Evolutionary conservation across 768 basidiomycete genomes (phyloP), one percentile per base, ranked within the genome.

Genomic region (Asterophora parasitica): DNA sequence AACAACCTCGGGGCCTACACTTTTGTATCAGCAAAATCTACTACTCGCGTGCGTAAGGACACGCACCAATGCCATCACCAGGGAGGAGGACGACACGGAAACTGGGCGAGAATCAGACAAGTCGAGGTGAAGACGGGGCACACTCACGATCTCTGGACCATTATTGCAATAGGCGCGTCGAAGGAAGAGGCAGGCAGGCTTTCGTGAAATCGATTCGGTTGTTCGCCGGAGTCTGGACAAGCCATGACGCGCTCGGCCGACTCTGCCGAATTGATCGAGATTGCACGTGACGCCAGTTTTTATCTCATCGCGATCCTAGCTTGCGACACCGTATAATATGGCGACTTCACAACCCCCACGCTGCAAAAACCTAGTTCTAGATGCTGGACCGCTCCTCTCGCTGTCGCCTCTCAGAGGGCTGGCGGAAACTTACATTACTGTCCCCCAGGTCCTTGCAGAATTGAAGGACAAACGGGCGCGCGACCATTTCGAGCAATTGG

Each of bases 21-120:
- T 20, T 15, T 16, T 32, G 35, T 43, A 20, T 57, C 36, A 43
- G 39, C 28, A 42, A 30, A 30, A 56, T 49, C 60, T 50, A 26
- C 49, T 39, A 37, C 16, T 28, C 40, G 41, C 28, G 45, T 23
- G 36, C 7, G 44, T 23, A 13, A 23, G 38, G 35, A 43, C 41
- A 42, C 44, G 44, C 60, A 92, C 94, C 95, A 58, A 99, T 98
- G 51, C 96, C 96, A 68, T 99, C 96, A 43, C 96, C 96, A n/a
- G 86, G 84, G 35, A 99, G 82, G 44, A 94, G 78, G 30, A 83
- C 88, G 63, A 99, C 81, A 53, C 84, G 85, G 68, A 88, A 96
- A 45, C 93, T 94, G 57, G 8, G 23, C 49, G 43, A 20, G 33
- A 43, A 43, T 42, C 31, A 20, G 17, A 8, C 23, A 19, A 19